These are phyloP conservation scores for Fraxinus xanthoxyloides DNA, from an alignment of 305 asterid genomes.

Conservation along the genomic window DNA sequence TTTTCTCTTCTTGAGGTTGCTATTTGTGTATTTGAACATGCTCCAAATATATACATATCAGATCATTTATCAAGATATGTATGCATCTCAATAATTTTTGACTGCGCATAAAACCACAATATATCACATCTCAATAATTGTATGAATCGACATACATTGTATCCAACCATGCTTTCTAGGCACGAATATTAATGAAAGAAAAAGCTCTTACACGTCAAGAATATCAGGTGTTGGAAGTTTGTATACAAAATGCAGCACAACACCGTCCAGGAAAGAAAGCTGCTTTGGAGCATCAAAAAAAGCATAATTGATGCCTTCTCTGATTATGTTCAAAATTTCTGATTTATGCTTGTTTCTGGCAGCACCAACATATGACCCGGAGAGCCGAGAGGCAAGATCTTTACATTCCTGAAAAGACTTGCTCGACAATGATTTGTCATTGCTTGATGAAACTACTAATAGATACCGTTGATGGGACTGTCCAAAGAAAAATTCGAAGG, in stretches of 20 bases:
- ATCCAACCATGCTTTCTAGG: conserved; percentile 5
- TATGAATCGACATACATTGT: neutral
- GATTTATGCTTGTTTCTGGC: conserved; percentile 76
- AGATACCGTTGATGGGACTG: conserved; percentile 73
- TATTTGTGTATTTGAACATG: neutral
- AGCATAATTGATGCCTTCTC: conserved; percentile 75
- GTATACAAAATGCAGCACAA: conserved; percentile 71
- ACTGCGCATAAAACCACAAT: conserved; percentile 1
- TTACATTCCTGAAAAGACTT: conserved; percentile 75
- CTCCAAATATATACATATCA: neutral
- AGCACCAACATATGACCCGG: conserved; percentile 72
- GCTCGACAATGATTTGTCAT: conserved; percentile 48
- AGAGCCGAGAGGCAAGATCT: conserved; percentile 77
- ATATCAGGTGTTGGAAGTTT: conserved; percentile 81
- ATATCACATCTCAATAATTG: neutral
- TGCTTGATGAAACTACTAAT: conserved; percentile 42
- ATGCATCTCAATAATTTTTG: neutral
- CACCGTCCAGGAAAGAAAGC: conserved; percentile 78
- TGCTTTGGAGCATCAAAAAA: conserved; percentile 80
- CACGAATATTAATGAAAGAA: conserved; percentile 2
- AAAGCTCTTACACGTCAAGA: conserved; percentile 68
- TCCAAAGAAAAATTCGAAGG: conserved; percentile 15
- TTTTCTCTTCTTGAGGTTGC: neutral
- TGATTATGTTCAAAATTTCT: conserved; percentile 66
- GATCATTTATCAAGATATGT: neutral